Base-by-base conservation (phyloP, 257 asterid genomes). In the Ocimum tenuiflorum region DNA sequence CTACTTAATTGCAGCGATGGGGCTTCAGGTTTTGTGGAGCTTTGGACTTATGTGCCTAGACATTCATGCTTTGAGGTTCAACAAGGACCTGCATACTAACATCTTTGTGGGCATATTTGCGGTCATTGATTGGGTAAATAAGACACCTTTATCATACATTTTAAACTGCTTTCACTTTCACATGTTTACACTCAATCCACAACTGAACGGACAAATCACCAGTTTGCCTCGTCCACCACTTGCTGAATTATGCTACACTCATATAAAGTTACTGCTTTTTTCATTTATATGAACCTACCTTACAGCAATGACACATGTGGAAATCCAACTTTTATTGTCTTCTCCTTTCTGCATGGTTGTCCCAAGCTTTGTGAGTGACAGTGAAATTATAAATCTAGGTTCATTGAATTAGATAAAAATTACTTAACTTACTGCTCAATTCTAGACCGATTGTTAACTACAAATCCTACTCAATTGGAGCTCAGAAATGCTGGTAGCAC, bases 1-100 rank as follows among this genome's bases (percentile, higher is more conserved):
- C 81, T 91, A 88, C 80, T 79, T 91, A 77, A 83, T 91, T 45
- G 98, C 98, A 65, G 83, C 96, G 4, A 91, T 91, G 98, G 96
- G 98, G 74, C 91, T 91, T 76, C 96, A 88, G 80, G 77, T 86
- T 48, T 59, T 88, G 79, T 91, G 98, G 98, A 86, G 98, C 82
- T 86, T 85, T 61, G 88, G 91, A 46, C 95, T 91, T 63, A 86
- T 85, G 73, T 91, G 95, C 79, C 78, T 86, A 8, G 98, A 86
- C 68, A 69, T 85, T 33, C 95, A 85, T 79, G 98, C 98, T 75
- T 79, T 91, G 82, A 76, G 88, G 80, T 78, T 84, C 74, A 83
- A 85, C 79, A 83, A 79, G 69, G 98, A 91, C 73, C 79, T 88
- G 51, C 85, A 79, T 56, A 83, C 83, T 62, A 84, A 86, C 66